Base-by-base conservation (phyloP, 2,329 filamentous ascomycete genomes). In the Drechslerella stenobrocha region DNA sequence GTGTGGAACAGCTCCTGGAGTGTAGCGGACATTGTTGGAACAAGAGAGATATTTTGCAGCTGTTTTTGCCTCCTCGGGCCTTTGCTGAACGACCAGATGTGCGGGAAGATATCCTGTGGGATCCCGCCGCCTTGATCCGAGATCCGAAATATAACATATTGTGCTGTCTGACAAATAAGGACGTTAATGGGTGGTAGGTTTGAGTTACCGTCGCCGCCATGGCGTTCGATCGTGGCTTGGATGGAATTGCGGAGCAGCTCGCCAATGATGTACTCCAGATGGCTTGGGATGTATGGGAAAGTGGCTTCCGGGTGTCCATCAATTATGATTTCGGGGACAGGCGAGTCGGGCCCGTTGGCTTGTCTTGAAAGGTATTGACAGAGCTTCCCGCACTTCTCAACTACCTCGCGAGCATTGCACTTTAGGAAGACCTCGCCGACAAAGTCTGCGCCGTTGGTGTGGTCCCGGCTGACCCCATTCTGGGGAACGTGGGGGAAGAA, bases 1-100 rank as follows among this genome's bases (percentile, higher is more conserved):
- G 59, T 58, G 18, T 52, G 69, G 42, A 51, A 84, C 23, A 96
- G 79, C 76, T 96, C 93, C 77, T 97, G 89, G 79, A 96, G 85
- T 0, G 92, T 98, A 18, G 90, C 93, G 9, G 92, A 89, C 82
- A 98, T 87, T 67, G 89, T 88, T 2, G 93, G 93, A 1, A 98
- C 92, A 70, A 87, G 85, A 8, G 84, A 84, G 6, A 98, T 82
- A 75, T 96, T 97, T 72, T 89, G 81, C n/a, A 97, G 81, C 2
- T 90, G 84, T 66, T 84, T 83, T 71, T 87, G 81, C 18, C 69
- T 57, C 32, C 89, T 84, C 1, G 91, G 90, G 0, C 92, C 92
- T 77, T 97, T 97, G 77, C 86, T 90, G 76, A 98, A 98, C 23
- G 90, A 95, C 93, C 95, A 98, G 3, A 98, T 81, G 75, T 95